Evolutionary conservation across 2,329 filamentous ascomycete species (phyloP).

Genomic region (Cladosporium phlei): DNA sequence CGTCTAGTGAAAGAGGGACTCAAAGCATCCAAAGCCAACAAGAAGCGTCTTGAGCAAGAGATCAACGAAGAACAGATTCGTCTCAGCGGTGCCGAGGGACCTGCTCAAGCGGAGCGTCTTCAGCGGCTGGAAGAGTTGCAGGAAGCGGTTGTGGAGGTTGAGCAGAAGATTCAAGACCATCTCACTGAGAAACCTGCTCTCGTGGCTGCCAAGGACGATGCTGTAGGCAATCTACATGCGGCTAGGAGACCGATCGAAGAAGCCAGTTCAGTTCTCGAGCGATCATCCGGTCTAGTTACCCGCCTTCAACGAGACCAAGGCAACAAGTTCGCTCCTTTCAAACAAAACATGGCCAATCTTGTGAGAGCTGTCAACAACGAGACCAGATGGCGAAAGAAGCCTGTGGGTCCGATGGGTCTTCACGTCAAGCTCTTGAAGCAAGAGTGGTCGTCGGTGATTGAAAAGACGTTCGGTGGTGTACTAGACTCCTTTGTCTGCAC

Average conservation of each 20-base stretch:
- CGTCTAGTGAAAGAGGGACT: slow-evolving; percentile 59
- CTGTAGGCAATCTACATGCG: slow-evolving; percentile 19
- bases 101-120: slow-evolving; percentile 59
- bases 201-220: slow-evolving; percentile 27
- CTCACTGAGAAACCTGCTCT: slow-evolving; percentile 34
- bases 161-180: slow-evolving; percentile 31
- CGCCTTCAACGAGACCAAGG: slow-evolving; percentile 54
- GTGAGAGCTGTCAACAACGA: slow-evolving; percentile 67
- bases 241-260: slow-evolving; percentile 23
- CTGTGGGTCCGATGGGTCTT: slow-evolving; percentile 77
- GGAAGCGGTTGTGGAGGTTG: slow-evolving; percentile 44
- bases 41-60: slow-evolving; percentile 40
- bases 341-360: slow-evolving; percentile 57
- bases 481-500: slow-evolving; percentile 78
- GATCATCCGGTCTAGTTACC: slow-evolving; percentile 48
- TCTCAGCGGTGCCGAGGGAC: slow-evolving; percentile 61
- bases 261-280: slow-evolving; percentile 25
- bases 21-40: slow-evolving; percentile 45
- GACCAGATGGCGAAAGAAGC: slow-evolving; percentile 61
- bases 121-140: slow-evolving; percentile 49
- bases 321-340: slow-evolving; percentile 61
- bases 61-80: slow-evolving; percentile 55
- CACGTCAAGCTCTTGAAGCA: slow-evolving; percentile 72
- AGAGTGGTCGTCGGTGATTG: slow-evolving; percentile 77
- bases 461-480: slow-evolving; percentile 65